Conservation (phyloP, 495 filamentous ascomycete genomes). For the Daldinia grandis region DNA sequence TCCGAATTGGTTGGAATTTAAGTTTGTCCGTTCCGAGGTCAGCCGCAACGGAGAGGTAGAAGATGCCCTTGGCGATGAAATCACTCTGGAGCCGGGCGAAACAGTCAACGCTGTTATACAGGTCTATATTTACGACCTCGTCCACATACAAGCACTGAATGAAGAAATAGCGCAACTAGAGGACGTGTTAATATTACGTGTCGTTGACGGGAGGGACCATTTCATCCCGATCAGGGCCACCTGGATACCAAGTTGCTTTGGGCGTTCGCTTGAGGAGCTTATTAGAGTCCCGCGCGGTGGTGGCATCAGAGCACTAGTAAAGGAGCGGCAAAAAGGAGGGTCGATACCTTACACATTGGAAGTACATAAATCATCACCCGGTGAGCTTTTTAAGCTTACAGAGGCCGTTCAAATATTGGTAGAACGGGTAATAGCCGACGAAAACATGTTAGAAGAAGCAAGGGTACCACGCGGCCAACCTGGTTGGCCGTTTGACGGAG, state of each 20-base stretch:
- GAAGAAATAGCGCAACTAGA: slow-evolving; percentile 70
- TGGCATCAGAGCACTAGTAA: slow-evolving; percentile 64
- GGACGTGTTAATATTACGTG: slow-evolving; percentile 89
- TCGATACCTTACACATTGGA: slow-evolving; percentile 56
- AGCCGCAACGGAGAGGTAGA: slow-evolving; percentile 18
- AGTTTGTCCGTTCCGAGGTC: slow-evolving; percentile 58
- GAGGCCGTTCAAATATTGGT: slow-evolving; percentile 79
- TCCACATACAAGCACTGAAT: slow-evolving; percentile 76
- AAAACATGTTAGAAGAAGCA: slow-evolving; percentile 78
- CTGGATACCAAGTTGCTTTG: slow-evolving; percentile 86
- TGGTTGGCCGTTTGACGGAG: slow-evolving; percentile 80
- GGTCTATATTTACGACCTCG: slow-evolving; percentile 67
- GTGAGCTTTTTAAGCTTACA: slow-evolving; percentile 87
- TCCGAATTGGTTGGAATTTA: slow-evolving; percentile 73
- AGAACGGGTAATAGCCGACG: slow-evolving; percentile 80
- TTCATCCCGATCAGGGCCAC: slow-evolving; percentile 81
- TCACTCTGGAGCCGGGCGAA: slow-evolving; percentile 74
- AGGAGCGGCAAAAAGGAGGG: slow-evolving; percentile 42
- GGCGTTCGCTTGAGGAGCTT: slow-evolving; percentile 81
- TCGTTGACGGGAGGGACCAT: slow-evolving; percentile 84
- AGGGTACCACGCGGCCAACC: slow-evolving; percentile 60
- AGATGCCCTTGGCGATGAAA: slow-evolving; percentile 44
- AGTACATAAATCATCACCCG: slow-evolving; percentile 65
- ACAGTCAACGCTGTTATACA: slow-evolving; percentile 73
- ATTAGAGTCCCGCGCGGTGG: slow-evolving; percentile 79